These are phyloP conservation scores for Pleodorina starrii DNA, from an alignment of 139 green algal species.

Conservation along the genomic window DNA sequence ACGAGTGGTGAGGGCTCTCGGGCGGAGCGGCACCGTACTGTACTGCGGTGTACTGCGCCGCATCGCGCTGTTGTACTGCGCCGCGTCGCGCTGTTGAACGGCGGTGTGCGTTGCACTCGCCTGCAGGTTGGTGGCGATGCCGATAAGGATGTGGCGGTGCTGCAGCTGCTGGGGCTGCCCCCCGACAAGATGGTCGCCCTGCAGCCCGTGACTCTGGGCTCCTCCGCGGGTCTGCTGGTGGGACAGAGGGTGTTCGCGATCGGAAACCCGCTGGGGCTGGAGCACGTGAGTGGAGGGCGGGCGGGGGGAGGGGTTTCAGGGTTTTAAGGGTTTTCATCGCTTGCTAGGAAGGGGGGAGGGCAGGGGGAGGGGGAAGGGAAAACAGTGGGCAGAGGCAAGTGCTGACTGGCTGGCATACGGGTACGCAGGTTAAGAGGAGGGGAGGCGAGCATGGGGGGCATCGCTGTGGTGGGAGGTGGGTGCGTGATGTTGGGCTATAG, in stretches of 20 bases:
- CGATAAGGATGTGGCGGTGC: conserved; percentile 70
- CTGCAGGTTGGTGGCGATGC: conserved; percentile 61
- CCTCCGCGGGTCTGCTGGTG: conserved; percentile 72
- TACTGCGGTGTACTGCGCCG: no score
- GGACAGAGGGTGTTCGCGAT: conserved; percentile 76
- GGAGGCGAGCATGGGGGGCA: no score
- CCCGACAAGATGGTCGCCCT: conserved; percentile 27
- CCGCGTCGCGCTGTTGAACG: no score
- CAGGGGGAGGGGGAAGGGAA: background rate
- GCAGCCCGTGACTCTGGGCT: conserved; percentile 61
- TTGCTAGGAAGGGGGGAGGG: no score
- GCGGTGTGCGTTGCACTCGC: background rate
- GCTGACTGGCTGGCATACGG: no score
- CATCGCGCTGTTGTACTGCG: no score
- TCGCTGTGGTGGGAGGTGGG: no score
- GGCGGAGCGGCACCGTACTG: no score
- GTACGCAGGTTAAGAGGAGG: no score
- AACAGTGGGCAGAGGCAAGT: no score
- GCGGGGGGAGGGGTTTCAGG: background rate
- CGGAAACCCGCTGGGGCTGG: conserved; percentile 48
- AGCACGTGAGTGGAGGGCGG: conserved; percentile 20
- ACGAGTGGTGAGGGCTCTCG: conserved; percentile 48
- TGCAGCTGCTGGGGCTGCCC: conserved; percentile 56
- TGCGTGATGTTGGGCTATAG: no score
- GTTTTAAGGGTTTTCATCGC: no score